Conservation (phyloP, 1,284 basidiomycete species). For the Coniferiporia sulphurascens region DNA sequence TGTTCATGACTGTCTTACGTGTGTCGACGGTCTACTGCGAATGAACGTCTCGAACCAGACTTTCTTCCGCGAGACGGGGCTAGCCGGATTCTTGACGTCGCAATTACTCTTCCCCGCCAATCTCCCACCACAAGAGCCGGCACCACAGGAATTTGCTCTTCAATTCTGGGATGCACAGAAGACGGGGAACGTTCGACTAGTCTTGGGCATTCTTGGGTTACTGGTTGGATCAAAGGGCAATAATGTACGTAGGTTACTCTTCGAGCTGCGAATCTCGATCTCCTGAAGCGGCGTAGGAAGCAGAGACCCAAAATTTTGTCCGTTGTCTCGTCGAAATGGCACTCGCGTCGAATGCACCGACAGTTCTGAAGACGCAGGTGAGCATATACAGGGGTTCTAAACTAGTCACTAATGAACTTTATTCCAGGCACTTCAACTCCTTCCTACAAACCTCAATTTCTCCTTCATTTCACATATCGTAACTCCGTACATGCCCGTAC, state of each 20-base stretch:
- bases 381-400: neutral
- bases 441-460: constrained; percentile 57
- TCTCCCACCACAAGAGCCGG: constrained; percentile 52
- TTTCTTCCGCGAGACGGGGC: constrained; percentile 91
- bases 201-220: constrained; percentile 77
- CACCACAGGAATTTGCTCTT: constrained; percentile 89
- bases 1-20: constrained; percentile 81
- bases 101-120: constrained; percentile 84
- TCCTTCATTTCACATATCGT: constrained; percentile 58
- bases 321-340: constrained; percentile 86
- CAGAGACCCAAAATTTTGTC: constrained; percentile 63
- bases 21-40: constrained; percentile 80
- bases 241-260: constrained; percentile 45
- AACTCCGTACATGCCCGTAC: constrained; percentile 78
- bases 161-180: constrained; percentile 98
- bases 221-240: constrained; percentile 69
- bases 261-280: neutral
- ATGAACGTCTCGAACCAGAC: constrained; percentile 98
- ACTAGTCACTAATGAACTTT: neutral
- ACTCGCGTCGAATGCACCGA: constrained; percentile 89
- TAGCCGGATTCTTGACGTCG: constrained; percentile 71
- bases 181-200: constrained; percentile 68
- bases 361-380: constrained; percentile 81
- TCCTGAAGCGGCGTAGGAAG: constrained; percentile 34
- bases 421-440: constrained; percentile 56